Evolutionary conservation across 257 asterid genomes (phyloP).

Genomic region (Jacaranda copaia): DNA sequence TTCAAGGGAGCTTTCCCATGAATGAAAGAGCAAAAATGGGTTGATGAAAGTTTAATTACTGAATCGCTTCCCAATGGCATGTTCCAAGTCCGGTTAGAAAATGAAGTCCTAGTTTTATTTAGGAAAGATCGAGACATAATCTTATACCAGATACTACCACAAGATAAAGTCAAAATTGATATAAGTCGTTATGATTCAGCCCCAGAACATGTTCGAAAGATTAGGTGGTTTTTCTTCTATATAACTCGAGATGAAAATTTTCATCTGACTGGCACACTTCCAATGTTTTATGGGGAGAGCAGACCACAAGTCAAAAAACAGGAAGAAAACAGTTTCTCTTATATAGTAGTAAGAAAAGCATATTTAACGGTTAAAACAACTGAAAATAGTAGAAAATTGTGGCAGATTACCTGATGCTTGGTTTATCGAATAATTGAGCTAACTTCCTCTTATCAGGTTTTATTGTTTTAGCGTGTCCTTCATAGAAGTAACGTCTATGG

Average conservation of each 20-base stretch:
- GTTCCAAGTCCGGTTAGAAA: not conserved
- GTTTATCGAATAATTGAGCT: slow-evolving; percentile 79
- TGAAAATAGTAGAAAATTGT: not conserved
- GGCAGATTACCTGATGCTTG: slow-evolving; percentile 70
- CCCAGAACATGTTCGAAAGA: too few relatives aligned
- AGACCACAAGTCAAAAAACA: too few relatives aligned
- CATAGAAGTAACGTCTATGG: slow-evolving; percentile 87
- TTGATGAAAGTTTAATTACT: not conserved
- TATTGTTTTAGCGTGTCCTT: slow-evolving; percentile 87
- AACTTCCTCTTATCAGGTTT: slow-evolving; percentile 95
- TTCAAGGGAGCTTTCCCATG: not conserved
- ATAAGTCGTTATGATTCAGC: too few relatives aligned
- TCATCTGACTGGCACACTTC: too few relatives aligned
- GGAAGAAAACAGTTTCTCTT: too few relatives aligned
- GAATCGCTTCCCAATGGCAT: slow-evolving; percentile 15
- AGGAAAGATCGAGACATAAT: too few relatives aligned
- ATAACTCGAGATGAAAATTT: too few relatives aligned
- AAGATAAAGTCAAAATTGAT: too few relatives aligned
- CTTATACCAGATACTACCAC: too few relatives aligned
- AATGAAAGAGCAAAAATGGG: not conserved
- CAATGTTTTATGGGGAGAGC: too few relatives aligned
- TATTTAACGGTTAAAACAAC: slow-evolving; percentile 4
- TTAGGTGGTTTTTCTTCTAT: too few relatives aligned
- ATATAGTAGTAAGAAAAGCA: not conserved
- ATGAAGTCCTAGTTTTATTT: too few relatives aligned